phyloP scores from a whole-genome alignment of 306 rosid species.

The Urtica urens region DNA sequence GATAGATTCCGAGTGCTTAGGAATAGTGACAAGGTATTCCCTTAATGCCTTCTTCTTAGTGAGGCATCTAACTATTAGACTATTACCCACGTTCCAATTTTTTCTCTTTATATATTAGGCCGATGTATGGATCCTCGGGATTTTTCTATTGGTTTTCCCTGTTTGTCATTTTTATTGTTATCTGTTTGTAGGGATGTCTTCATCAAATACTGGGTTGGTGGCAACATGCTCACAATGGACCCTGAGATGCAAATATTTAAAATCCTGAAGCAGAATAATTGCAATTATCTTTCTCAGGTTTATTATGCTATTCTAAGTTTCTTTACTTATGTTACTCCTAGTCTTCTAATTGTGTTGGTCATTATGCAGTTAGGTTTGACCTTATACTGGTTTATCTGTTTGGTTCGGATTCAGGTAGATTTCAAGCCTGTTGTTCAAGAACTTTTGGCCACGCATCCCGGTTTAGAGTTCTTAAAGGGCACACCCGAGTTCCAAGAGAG shows the following conservation, averaged over 20 bases:
- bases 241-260: slow-evolving; percentile 65
- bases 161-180: slow-evolving; percentile 6
- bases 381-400: slow-evolving; percentile 11
- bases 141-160: slow-evolving; percentile 1
- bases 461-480: slow-evolving; percentile 91
- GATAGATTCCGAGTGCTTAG: slow-evolving; percentile 66
- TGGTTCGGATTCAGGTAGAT: slow-evolving; percentile 61
- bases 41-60: not conserved
- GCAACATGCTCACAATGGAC: slow-evolving; percentile 79
- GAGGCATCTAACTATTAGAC: not conserved
- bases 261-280: slow-evolving; percentile 79
- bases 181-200: slow-evolving; percentile 54
- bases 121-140: too few species aligned
- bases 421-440: slow-evolving; percentile 91
- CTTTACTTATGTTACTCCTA: slow-evolving; percentile 6
- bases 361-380: too few species aligned
- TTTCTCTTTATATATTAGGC: too few species aligned
- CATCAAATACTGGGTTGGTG: slow-evolving; percentile 76
- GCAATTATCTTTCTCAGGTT: slow-evolving; percentile 77
- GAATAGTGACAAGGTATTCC: slow-evolving; percentile 68
- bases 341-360: too few species aligned
- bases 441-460: slow-evolving; percentile 94
- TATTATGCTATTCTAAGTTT: slow-evolving; percentile 9
- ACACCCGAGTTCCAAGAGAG: slow-evolving; percentile 99
- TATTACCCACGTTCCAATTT: not conserved